Base-by-base conservation (phyloP, 805 yeast genomes). In the Myxozyma mucilagina region DNA sequence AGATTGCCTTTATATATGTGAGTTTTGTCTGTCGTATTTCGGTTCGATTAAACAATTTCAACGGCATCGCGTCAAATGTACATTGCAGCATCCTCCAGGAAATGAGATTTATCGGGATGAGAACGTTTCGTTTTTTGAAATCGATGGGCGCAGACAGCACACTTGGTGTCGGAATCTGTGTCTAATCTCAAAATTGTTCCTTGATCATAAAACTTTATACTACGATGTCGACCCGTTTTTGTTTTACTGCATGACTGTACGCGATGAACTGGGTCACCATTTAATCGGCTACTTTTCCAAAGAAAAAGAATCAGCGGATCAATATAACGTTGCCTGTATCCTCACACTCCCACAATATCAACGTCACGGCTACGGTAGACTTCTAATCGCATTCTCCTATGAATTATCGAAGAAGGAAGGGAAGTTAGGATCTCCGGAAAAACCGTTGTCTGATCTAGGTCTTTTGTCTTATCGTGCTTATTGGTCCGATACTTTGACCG, bases 201-300 rank as follows among this genome's bases (percentile, higher is more conserved):
- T 94, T 70, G 99, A 94, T 76, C 99, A 94, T 78, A 94, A 94
- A 73, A 91, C 99, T 0, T 80, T 94, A 41, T 94, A 94, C 75
- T 94, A 94, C 73, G 99, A 94, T 73, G 99, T 94, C 51, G 99
- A 94, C 73, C 99, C 99, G 2, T 94, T 94, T 68, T 76, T 94
- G 69, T 94, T 94, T 72, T 94, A 94, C 73, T 89, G 97, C 70
- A 94, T 94, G 99, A 91, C 97, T 0, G 81, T 84, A 60, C 81
- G 90, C 62, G 97, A 93, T 69, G 91, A 87, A 62, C 82, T 84
- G 63, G 99, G 99, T 1, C 98, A 93, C 73, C 98, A 94, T 75
- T 78, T 94, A 50, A 97, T 94, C 5, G 99, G 99, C 0, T 94
- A 89, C 72, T 94, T 94, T 71, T 92, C 98, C 7, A 94, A 94